Percentiles rank a stretch among this genome's conserved stretches.
Conservation (phyloP, 495 filamentous ascomycete genomes). For the Aspergillus saccharolyticus region DNA sequence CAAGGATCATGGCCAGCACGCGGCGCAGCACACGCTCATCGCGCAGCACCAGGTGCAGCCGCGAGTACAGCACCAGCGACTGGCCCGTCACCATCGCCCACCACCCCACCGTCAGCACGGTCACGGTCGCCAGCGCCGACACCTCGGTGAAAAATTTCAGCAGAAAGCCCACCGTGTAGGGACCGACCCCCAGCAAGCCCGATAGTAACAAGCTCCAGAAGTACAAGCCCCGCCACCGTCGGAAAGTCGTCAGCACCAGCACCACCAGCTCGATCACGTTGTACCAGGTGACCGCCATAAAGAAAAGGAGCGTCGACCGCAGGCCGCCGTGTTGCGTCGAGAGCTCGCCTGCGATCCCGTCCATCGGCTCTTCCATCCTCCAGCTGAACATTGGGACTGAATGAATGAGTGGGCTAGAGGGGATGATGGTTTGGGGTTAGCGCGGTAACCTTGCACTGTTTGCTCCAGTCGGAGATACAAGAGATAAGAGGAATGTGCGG, state of each 20-base stretch:
- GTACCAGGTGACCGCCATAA: constrained; percentile 47
- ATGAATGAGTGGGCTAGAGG: no score
- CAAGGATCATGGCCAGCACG: constrained; percentile 40
- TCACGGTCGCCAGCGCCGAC: constrained; percentile 35
- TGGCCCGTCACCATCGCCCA: constrained; percentile 52
- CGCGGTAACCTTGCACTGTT: no score
- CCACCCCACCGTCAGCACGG: constrained; percentile 47
- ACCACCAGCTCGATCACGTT: constrained; percentile 47
- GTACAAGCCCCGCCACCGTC: constrained; percentile 47
- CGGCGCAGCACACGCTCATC: constrained; percentile 39
- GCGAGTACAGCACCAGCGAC: constrained; percentile 47
- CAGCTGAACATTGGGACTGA: background rate
- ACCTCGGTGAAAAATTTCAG: constrained; percentile 44
- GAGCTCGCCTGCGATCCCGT: constrained; percentile 37
- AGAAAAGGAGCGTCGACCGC: constrained; percentile 37
- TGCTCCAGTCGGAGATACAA: no score
- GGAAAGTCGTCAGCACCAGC: constrained; percentile 48
- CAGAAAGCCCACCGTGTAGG: constrained; percentile 49
- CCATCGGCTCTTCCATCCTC: constrained; percentile 20
- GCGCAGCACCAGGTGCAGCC: constrained; percentile 46
- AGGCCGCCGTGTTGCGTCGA: constrained; percentile 21
- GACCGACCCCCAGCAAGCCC: constrained; percentile 39
- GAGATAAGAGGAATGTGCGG: background rate
- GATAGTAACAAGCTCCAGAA: constrained; percentile 50
- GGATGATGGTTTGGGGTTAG: no score